Evolutionary conservation across 2,329 filamentous ascomycete genomes (phyloP).

Genomic region (Apiospora marii): DNA sequence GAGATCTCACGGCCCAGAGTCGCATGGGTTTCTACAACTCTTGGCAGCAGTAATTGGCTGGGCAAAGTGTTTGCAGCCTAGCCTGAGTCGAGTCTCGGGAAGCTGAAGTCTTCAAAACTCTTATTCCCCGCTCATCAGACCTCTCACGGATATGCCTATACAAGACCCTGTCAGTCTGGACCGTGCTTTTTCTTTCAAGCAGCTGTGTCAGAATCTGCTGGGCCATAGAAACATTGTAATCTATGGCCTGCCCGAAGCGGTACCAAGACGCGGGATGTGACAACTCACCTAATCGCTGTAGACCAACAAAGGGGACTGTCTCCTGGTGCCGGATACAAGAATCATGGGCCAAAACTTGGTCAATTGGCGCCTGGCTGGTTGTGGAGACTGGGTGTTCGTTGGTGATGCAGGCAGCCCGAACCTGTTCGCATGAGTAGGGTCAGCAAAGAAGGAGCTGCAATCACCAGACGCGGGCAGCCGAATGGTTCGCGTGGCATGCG

Average conservation of each 20-base stretch:
- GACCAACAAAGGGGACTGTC: conserved; percentile 32
- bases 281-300: conserved; percentile 31
- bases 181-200: conserved; percentile 25
- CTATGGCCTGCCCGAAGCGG: conserved; percentile 5
- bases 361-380: background rate
- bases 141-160: conserved; percentile 31
- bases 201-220: conserved; percentile 21
- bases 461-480: conserved; percentile 46
- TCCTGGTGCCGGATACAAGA: conserved; percentile 1
- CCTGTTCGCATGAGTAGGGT: conserved; percentile 53
- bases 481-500: conserved; percentile 41
- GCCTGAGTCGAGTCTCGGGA: conserved; percentile 47
- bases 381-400: conserved; percentile 41
- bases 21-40: conserved; percentile 35
- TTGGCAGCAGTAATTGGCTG: conserved; percentile 40
- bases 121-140: conserved; percentile 34
- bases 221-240: conserved; percentile 20
- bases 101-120: conserved; percentile 40
- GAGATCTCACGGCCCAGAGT: conserved; percentile 42
- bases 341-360: conserved; percentile 13
- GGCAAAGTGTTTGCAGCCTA: conserved; percentile 41
- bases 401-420: conserved; percentile 54
- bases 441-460: conserved; percentile 43
- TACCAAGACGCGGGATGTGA: conserved; percentile 27
- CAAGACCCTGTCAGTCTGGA: conserved; percentile 28